phyloP scores from a whole-genome alignment of 768 basidiomycete genomes.

The Amanita subjunquillea region DNA sequence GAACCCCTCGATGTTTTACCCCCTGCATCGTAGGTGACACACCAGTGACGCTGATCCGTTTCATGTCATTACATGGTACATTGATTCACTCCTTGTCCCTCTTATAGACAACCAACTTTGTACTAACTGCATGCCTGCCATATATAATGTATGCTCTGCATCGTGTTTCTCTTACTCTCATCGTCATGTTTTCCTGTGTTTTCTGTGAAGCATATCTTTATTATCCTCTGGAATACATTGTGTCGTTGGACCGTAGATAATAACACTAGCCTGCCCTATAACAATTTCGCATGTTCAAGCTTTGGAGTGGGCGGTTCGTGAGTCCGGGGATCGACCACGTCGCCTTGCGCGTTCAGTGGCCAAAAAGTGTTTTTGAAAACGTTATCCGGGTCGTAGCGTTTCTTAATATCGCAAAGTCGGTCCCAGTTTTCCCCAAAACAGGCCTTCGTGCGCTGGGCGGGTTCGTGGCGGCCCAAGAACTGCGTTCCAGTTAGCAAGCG shows the following conservation, averaged over 20 bases:
- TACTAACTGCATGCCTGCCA: background rate
- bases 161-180: background rate
- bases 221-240: conserved; percentile 1
- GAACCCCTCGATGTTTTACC: conserved; percentile 35
- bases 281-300: conserved; percentile 13
- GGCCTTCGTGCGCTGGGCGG: conserved; percentile 46
- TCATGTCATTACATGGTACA: background rate
- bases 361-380: conserved; percentile 75
- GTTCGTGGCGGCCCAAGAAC: conserved; percentile 71
- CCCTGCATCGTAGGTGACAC: background rate
- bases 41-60: background rate
- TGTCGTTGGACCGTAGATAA: background rate
- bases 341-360: conserved; percentile 55
- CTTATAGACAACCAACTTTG: background rate
- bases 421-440: conserved; percentile 73
- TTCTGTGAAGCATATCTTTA: conserved; percentile 2
- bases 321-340: conserved; percentile 39
- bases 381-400: conserved; percentile 64
- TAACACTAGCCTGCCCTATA: background rate
- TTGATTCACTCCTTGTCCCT: background rate
- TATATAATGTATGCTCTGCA: background rate
- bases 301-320: conserved; percentile 55
- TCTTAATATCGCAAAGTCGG: conserved; percentile 62
- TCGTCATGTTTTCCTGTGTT: background rate
- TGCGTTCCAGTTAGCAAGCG: conserved; percentile 15